Evolutionary conservation across 208 protist species (phyloP), one percentile per base, ranked within the genome.

Genomic region (Crithidia brevicula): DNA sequence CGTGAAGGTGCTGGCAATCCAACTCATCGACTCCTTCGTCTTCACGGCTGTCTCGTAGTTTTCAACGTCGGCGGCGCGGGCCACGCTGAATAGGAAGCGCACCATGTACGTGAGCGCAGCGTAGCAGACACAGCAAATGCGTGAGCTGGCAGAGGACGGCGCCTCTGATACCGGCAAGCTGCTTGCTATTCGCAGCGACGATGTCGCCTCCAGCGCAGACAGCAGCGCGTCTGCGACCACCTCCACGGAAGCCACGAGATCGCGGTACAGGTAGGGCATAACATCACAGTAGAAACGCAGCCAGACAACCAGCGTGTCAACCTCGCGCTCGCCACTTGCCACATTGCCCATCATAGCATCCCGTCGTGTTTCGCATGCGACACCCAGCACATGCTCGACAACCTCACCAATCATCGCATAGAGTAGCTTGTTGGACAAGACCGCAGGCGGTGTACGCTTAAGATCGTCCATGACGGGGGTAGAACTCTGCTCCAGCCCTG

Each of bases 251-350:
- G 71, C n/a, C n/a, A 73, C 67, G 54, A 82, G 65, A 22, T 77
- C 69, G 28, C 70, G 42, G 67, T 82, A 77, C 0, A 77, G 54
- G 56, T 71, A 74, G 9, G 76, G 76, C 49, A 82, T 51, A 10
- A 77, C 38, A 20, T 58, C 66, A 16, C 42, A 58, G 47, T 77
- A 70, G 34, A 75, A 77, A n/a, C 28, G 33, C 25, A 71, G 46
- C 76, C 76, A 82, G n/a, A 52, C 34, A 4, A 20, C 18, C 52
- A 82, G 67, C 22, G 46, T 64, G 53, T 61, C 74, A 13, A 75
- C 58, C 10, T 57, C 47, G 23, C 27, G 46, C 15, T 57, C 45
- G 40, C 11, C 47, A 8, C 30, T 23, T 2, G 52, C 4, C 5
- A 40, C 43, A 18, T 63, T n/a, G n/a, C n/a, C n/a, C n/a, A n/a